Percentiles rank a stretch among this genome's conserved stretches.
phyloP scores from a whole-genome alignment of 2,329 filamentous ascomycete species.

The Fusarium compactum region DNA sequence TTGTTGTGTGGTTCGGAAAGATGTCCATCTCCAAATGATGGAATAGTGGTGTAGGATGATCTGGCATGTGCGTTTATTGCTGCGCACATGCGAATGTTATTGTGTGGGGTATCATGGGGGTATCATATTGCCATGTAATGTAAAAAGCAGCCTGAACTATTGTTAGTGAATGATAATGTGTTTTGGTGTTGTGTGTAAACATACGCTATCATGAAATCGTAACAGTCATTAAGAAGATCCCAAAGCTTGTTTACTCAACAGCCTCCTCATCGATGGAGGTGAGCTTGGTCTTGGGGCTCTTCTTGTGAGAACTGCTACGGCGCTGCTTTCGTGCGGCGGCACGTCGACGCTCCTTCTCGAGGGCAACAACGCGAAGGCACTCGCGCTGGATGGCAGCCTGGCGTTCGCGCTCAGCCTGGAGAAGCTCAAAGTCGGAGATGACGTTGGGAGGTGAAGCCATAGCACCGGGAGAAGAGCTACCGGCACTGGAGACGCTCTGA shows the following conservation, averaged over 20 bases:
- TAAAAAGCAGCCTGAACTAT: slow-evolving; percentile 42
- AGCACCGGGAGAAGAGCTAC: slow-evolving; percentile 54
- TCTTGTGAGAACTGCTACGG: slow-evolving; percentile 56
- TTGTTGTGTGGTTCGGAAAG: slow-evolving; percentile 12
- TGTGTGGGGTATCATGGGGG: slow-evolving; percentile 45
- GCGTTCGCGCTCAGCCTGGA: slow-evolving; percentile 64
- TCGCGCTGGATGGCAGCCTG: slow-evolving; percentile 63
- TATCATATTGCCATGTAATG: slow-evolving; percentile 45
- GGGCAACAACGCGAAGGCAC: slow-evolving; percentile 62
- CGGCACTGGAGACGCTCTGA: slow-evolving; percentile 61
- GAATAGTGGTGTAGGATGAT: slow-evolving; percentile 36
- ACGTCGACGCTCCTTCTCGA: slow-evolving; percentile 67
- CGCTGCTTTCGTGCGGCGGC: slow-evolving; percentile 54
- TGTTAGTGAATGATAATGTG: slow-evolving; percentile 35
- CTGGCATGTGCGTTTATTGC: slow-evolving; percentile 38
- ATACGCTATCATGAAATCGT: slow-evolving; percentile 48
- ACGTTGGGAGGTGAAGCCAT: slow-evolving; percentile 53
- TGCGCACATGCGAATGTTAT: slow-evolving; percentile 40
- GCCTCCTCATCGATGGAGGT: slow-evolving; percentile 59
- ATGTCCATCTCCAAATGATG: slow-evolving; percentile 31
- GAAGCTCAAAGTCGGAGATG: slow-evolving; percentile 61
- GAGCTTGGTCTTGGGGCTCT: slow-evolving; percentile 64
- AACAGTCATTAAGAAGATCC: slow-evolving; percentile 46
- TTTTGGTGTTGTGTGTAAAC: neutral
- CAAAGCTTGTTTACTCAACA: slow-evolving; percentile 56